A percentile compares a stretch with the other conserved stretches of the same genome.
Evolutionary conservation across 176 grass and related monocot species (phyloP).

Genomic region (Thalia dealbata): DNA sequence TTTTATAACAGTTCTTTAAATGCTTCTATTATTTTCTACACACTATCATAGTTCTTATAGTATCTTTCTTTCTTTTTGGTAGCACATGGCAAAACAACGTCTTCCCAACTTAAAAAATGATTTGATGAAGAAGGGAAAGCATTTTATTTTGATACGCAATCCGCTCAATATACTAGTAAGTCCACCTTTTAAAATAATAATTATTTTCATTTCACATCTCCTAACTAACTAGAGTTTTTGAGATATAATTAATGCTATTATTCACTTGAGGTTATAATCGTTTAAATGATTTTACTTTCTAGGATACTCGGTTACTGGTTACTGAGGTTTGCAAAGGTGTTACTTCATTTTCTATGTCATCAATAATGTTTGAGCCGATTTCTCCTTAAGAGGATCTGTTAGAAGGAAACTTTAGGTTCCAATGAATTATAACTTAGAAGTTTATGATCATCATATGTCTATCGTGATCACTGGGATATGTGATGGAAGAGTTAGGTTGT

Average conservation of each 20-base stretch:
- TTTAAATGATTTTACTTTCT: neutral
- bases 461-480: neutral
- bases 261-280: neutral
- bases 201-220: neutral
- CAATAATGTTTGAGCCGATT: neutral
- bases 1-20: neutral
- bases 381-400: neutral
- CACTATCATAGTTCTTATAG: neutral
- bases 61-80: constrained; percentile 18
- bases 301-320: neutral
- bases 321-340: neutral
- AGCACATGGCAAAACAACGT: constrained; percentile 89
- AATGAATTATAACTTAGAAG: neutral
- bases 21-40: neutral
- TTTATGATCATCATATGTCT: neutral
- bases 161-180: constrained; percentile 84
- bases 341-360: neutral
- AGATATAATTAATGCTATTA: neutral
- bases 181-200: neutral
- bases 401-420: neutral
- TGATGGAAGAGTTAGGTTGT: neutral
- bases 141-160: constrained; percentile 91
- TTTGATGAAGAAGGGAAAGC: constrained; percentile 89
- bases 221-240: neutral
- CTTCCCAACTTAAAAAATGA: constrained; percentile 54